Conservation (phyloP, 148 eudicot genomes). For the Pharnaceum exiguum region DNA sequence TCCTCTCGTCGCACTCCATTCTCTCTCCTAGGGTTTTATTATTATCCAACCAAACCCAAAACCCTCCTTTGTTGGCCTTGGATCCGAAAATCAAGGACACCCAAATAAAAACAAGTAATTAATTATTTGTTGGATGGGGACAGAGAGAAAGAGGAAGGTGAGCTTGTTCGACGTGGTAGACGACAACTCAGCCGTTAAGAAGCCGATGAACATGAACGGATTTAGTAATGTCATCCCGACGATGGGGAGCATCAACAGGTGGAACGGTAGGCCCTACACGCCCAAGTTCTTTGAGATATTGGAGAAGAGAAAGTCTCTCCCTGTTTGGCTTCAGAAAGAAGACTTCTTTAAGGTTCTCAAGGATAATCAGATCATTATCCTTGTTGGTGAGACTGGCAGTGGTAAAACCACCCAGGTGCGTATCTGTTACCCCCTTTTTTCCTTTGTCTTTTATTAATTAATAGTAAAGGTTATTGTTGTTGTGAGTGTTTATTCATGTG, state of each 20-base stretch:
- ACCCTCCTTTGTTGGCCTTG: neutral
- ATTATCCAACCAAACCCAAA: neutral
- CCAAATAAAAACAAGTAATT: conserved; percentile 7
- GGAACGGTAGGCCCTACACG: conserved; percentile 73
- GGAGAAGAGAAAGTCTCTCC: conserved; percentile 81
- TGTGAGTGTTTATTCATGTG: neutral
- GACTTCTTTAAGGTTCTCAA: conserved; percentile 63
- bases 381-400: conserved; percentile 99
- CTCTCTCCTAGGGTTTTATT: conserved; percentile 29
- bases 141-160: conserved; percentile 94
- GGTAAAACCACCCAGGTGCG: conserved; percentile 97
- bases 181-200: conserved; percentile 28
- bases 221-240: conserved; percentile 1
- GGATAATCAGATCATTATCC: conserved; percentile 56
- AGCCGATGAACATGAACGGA: conserved; percentile 37
- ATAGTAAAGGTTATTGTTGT: neutral
- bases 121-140: conserved; percentile 48
- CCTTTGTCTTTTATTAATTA: neutral
- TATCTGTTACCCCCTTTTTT: neutral
- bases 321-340: conserved; percentile 95
- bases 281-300: conserved; percentile 66
- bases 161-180: conserved; percentile 91
- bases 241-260: conserved; percentile 37
- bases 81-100: neutral
- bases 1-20: too few relatives aligned